Evolutionary conservation across 805 yeast species (phyloP).

Genomic region (Komagataella mondaviorum): DNA sequence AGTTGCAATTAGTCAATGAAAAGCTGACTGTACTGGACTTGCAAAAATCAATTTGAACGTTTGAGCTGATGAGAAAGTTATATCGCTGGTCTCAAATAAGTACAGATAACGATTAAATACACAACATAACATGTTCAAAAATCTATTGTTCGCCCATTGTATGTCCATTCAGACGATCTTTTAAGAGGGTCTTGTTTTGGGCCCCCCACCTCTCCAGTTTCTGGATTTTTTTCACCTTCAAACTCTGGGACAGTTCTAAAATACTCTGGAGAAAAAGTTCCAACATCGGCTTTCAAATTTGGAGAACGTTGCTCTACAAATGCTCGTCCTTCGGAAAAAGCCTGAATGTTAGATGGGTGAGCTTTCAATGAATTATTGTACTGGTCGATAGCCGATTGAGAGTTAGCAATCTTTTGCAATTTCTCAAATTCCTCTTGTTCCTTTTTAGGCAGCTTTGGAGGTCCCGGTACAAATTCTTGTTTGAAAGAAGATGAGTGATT

Average conservation of each 20-base stretch:
- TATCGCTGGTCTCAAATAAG: background rate
- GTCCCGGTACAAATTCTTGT: constrained; percentile 20
- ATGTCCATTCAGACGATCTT: constrained; percentile 81
- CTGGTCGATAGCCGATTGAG: constrained; percentile 68
- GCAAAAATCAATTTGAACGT: background rate
- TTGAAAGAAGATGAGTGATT: background rate
- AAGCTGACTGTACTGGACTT: background rate
- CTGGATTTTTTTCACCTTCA: constrained; percentile 88
- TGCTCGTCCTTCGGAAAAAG: constrained; percentile 9
- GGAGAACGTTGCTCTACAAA: constrained; percentile 3
- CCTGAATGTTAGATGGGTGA: constrained; percentile 14
- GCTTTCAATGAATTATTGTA: constrained; percentile 33
- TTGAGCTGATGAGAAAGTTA: background rate
- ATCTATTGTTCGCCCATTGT: constrained; percentile 93
- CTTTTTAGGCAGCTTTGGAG: constrained; percentile 66
- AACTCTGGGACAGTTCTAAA: constrained; percentile 84
- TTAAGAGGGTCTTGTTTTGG: constrained; percentile 94
- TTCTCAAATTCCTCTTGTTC: constrained; percentile 88
- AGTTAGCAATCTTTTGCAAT: constrained; percentile 66
- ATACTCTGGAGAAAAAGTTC: constrained; percentile 52
- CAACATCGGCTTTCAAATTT: constrained; percentile 34
- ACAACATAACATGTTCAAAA: constrained; percentile 28
- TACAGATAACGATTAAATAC: background rate
- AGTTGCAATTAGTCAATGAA: background rate
- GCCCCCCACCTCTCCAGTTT: constrained; percentile 92